Evolutionary conservation across 108 stramenopile species (phyloP), one percentile per base, ranked within the genome.

Genomic region (Cyclotella choctawhatcheeana): DNA sequence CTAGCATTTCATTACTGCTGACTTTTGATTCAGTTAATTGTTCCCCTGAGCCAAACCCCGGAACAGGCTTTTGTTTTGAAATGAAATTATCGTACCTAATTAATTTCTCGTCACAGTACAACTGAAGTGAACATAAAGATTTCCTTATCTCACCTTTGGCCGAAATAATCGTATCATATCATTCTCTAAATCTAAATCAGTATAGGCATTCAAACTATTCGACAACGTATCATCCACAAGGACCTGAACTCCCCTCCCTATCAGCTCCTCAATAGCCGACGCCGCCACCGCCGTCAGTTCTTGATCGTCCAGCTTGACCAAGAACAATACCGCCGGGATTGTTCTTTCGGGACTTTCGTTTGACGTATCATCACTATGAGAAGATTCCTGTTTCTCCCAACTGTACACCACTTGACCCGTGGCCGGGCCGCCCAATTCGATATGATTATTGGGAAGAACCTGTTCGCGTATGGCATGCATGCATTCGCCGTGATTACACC

Each of bases 401-500:
- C 55, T 67, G 67, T 92, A 94, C 5, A 79, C 85, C 18, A 94
- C 91, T 68, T 94, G 93, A 26, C 91, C 91, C 10, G 93, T 92
- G 1, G 93, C 91, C 5, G 93, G 93, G 7, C 88, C 89, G 44
- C 76, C 80, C 32, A 94, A 67, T 3, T 85, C 71, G 44, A 94
- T 83, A 50, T 92, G 85, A 71, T 94, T 92, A 59, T 82, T 73
- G 3, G 89, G 89, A 8, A 88, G 81, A n/a, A 91, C 85, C 43
- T 85, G 76, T 76, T 91, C 88, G 58, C 90, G 83, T 43, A 92
- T 68, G 0, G 77, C 79, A 45, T 89, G 85, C 53, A 80, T 47
- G 40, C 84, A 89, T 6, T 60, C 30, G 34, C 64, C 74, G 27
- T 88, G 82, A 53, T 77, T 85, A 67, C 91, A 92, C 89, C 90